phyloP scores from a whole-genome alignment of 306 rosid genomes.

The Casuarina equisetifolia region DNA sequence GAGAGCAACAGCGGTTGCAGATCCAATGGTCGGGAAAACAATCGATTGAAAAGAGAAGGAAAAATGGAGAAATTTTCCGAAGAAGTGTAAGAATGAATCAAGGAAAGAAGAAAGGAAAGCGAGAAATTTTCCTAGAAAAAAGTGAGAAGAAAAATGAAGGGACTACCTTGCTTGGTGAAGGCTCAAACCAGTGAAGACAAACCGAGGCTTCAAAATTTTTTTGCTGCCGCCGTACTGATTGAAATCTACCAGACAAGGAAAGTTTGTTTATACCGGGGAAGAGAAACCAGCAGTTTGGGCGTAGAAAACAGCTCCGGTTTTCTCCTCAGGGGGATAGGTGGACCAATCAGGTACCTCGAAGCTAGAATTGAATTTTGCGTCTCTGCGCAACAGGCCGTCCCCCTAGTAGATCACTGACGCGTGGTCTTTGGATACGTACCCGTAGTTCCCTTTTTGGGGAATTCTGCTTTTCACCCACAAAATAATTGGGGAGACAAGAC shows the following conservation, averaged over 20 bases:
- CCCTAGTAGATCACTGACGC: conserved; percentile 55
- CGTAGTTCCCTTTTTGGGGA: conserved; percentile 42
- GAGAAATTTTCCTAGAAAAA: not conserved
- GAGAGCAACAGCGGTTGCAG: not conserved
- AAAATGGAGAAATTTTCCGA: conserved; percentile 30
- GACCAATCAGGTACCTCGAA: conserved; percentile 39
- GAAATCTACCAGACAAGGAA: conserved; percentile 66
- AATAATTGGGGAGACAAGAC: conserved; percentile 1
- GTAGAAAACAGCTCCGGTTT: conserved; percentile 41
- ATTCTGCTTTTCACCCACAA: conserved; percentile 18
- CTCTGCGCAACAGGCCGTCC: conserved; percentile 26
- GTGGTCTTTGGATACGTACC: conserved; percentile 44
- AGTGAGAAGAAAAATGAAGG: not conserved
- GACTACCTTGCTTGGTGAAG: conserved; percentile 36
- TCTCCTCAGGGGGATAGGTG: conserved; percentile 27
- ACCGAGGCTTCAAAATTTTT: conserved; percentile 24
- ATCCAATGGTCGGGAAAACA: not conserved
- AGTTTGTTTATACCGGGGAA: conserved; percentile 30
- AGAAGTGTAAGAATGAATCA: conserved; percentile 29
- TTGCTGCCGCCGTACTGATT: conserved; percentile 38
- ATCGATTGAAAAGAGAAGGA: not conserved
- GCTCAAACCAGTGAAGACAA: conserved; percentile 51
- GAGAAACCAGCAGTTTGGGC: conserved; percentile 31
- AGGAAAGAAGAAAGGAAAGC: not conserved
- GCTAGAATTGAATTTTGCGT: not conserved